Percentiles rank a stretch among this genome's conserved stretches.
phyloP scores from a whole-genome alignment of 2,329 filamentous ascomycete species.

The Penicillium freii region DNA sequence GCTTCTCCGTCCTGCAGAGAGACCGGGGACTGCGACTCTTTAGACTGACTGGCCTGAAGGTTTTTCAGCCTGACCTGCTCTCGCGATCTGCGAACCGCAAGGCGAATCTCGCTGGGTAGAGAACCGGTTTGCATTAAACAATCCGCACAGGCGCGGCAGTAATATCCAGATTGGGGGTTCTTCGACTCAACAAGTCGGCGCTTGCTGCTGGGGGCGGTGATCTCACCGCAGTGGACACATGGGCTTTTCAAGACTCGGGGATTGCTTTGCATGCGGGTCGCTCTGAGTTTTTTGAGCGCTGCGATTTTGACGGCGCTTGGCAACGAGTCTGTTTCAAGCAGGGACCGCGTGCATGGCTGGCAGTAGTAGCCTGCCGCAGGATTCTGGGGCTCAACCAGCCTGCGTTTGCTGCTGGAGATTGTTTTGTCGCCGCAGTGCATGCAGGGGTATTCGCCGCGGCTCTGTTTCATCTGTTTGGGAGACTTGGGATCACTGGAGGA shows the following conservation, averaged over 20 bases:
- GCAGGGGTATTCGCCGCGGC: conserved; percentile 5
- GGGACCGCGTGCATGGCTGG: conserved; percentile 1
- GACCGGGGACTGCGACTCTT: background rate
- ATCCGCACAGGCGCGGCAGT: conserved; percentile 6
- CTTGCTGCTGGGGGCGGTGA: conserved; percentile 5
- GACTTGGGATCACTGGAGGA: background rate
- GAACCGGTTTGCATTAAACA: background rate
- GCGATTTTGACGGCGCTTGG: background rate
- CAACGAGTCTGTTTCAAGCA: conserved; percentile 3
- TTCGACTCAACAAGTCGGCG: conserved; percentile 3
- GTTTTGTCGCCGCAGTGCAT: conserved; percentile 5
- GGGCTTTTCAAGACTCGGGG: background rate
- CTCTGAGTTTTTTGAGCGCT: background rate
- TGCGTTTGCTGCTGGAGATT: conserved; percentile 5
- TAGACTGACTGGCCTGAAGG: background rate
- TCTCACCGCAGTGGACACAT: conserved; percentile 5
- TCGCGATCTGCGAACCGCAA: conserved; percentile 2
- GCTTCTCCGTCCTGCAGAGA: background rate
- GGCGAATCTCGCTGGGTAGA: background rate
- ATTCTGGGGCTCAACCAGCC: conserved; percentile 1
- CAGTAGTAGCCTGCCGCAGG: conserved; percentile 9
- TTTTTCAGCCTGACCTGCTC: conserved; percentile 3
- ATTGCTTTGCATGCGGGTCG: background rate
- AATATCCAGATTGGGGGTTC: conserved; percentile 2
- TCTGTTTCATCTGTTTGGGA: conserved; percentile 3